These are phyloP conservation scores for Kwoniella bestiolae DNA, from an alignment of 768 basidiomycete genomes.

Conservation along the genomic window DNA sequence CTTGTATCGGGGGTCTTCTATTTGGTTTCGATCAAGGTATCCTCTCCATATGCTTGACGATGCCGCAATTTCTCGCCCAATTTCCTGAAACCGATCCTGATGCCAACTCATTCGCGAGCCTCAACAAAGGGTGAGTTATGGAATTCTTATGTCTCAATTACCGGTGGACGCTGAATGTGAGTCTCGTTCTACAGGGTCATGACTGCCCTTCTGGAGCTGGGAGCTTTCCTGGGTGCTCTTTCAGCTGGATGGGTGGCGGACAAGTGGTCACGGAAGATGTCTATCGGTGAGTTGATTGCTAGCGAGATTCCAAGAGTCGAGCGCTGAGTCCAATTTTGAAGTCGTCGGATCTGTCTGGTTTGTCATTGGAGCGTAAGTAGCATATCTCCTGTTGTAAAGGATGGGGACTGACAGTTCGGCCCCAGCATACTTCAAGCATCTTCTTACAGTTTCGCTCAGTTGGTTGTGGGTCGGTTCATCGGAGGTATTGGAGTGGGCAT, in stretches of 20 bases:
- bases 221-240: slow-evolving; percentile 75
- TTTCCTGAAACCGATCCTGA: neutral
- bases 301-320: no score
- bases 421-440: slow-evolving; percentile 31
- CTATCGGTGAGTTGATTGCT: neutral
- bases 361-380: slow-evolving; percentile 20
- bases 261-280: slow-evolving; percentile 67
- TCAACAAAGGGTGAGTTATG: neutral
- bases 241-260: slow-evolving; percentile 71
- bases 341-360: slow-evolving; percentile 25
- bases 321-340: no score
- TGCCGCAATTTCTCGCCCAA: slow-evolving; percentile 1
- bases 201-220: slow-evolving; percentile 31
- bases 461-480: slow-evolving; percentile 9
- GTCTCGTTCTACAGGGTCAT: neutral
- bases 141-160: neutral
- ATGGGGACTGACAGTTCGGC: neutral
- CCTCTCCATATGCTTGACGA: neutral
- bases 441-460: slow-evolving; percentile 8
- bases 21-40: slow-evolving; percentile 10
- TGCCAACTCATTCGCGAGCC: neutral
- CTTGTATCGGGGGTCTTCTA: neutral
- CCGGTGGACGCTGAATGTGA: neutral
- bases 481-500: slow-evolving; percentile 9
- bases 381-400: neutral